Percentiles rank a stretch among this genome's conserved stretches.
Conservation (phyloP, 805 yeast species). For the Allodekkera sacchari region DNA sequence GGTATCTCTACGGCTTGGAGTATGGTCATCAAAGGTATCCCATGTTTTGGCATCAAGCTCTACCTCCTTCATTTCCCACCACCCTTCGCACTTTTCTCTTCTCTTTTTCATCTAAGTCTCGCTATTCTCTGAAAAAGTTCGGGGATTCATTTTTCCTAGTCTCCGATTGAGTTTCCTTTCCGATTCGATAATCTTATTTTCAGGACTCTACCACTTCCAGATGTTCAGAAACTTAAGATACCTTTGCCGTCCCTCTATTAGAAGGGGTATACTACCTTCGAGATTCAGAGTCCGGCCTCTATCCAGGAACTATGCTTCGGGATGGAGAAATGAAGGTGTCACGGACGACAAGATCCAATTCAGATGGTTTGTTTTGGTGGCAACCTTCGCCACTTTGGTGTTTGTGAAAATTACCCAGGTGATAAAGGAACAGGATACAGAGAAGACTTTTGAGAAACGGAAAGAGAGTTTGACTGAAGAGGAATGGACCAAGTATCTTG, state of each 20-base stretch:
- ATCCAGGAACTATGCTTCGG: constrained; percentile 1
- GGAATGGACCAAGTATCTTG: constrained; percentile 37
- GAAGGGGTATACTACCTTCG: background rate
- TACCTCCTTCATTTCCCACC: background rate
- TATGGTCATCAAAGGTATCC: background rate
- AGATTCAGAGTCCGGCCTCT: too few species aligned
- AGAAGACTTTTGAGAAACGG: constrained; percentile 19
- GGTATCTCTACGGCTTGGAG: too few species aligned
- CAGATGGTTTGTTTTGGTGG: constrained; percentile 25
- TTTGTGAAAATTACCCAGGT: constrained; percentile 24
- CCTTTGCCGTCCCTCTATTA: background rate
- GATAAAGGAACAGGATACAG: constrained; percentile 24
- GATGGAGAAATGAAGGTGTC: constrained; percentile 6
- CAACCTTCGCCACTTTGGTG: constrained; percentile 36
- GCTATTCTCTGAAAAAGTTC: too few species aligned
- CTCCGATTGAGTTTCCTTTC: too few species aligned
- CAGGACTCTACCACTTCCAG: too few species aligned
- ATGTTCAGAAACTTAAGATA: background rate
- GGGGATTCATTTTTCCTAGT: too few species aligned
- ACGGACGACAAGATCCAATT: constrained; percentile 10
- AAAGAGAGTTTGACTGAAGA: constrained; percentile 37
- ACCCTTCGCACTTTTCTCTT: background rate
- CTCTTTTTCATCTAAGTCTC: too few species aligned
- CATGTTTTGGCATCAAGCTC: background rate
- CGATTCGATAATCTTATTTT: too few species aligned